Percentiles rank a stretch among this genome's conserved stretches.
Evolutionary conservation across 108 stramenopile genomes (phyloP).

Genomic region (Licmophora abbreviata): DNA sequence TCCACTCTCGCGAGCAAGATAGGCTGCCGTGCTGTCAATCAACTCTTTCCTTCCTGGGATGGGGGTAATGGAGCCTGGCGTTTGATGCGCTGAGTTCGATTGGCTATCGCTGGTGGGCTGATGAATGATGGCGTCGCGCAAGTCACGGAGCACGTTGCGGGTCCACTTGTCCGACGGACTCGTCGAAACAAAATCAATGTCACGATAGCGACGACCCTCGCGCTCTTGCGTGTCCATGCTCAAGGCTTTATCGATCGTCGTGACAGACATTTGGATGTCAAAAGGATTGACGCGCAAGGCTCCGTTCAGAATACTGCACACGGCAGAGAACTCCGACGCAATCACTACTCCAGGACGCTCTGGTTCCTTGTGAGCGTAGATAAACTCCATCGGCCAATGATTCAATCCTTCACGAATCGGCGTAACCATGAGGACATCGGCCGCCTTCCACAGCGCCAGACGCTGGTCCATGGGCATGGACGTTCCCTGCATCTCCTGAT

Average conservation of each 20-base stretch:
- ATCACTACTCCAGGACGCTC: conserved; percentile 90
- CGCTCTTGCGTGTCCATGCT: conserved; percentile 77
- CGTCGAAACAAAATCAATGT: conserved; percentile 92
- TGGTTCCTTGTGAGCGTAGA: conserved; percentile 69
- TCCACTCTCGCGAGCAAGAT: conserved; percentile 51
- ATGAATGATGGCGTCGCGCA: conserved; percentile 58
- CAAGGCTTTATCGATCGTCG: conserved; percentile 89
- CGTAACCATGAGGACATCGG: conserved; percentile 83
- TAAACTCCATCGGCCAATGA: conserved; percentile 95
- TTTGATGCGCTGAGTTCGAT: neutral
- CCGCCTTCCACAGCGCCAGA: conserved; percentile 79
- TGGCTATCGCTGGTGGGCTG: conserved; percentile 1
- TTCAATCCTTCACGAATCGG: conserved; percentile 96
- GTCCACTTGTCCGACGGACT: conserved; percentile 95
- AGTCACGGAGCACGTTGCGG: conserved; percentile 85
- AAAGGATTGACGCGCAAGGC: conserved; percentile 97
- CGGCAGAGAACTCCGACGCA: conserved; percentile 95
- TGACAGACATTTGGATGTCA: conserved; percentile 84
- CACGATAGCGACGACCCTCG: conserved; percentile 87
- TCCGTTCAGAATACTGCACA: conserved; percentile 92
- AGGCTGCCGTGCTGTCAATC: conserved; percentile 43
- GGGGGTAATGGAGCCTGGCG: neutral
- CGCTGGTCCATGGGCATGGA: conserved; percentile 72
- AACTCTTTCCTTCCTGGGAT: conserved; percentile 12
- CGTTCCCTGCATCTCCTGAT: conserved; percentile 77